Conservation (phyloP, 2,329 filamentous ascomycete genomes). For the Aspergillus aculeatus region DNA sequence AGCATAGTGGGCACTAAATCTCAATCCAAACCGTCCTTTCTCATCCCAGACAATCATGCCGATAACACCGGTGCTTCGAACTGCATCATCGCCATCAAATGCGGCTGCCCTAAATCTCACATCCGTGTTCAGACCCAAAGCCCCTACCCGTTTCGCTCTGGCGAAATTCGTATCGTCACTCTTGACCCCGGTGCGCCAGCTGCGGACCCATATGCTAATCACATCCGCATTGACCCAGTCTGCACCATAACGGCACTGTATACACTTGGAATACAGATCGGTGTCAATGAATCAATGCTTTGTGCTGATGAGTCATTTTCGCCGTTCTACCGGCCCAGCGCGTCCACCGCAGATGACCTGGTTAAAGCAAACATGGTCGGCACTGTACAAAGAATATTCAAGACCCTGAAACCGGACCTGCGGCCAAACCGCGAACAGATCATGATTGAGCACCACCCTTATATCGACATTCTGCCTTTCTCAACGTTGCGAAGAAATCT, state of each 20-base stretch:
- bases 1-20: not conserved
- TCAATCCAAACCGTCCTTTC: slow-evolving; percentile 7
- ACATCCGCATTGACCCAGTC: slow-evolving; percentile 27
- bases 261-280: slow-evolving; percentile 22
- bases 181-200: slow-evolving; percentile 10
- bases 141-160: not conserved
- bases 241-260: slow-evolving; percentile 26
- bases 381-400: slow-evolving; percentile 16
- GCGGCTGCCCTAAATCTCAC: slow-evolving; percentile 18
- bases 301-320: slow-evolving; percentile 27
- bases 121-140: slow-evolving; percentile 12
- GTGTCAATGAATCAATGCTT: slow-evolving; percentile 23
- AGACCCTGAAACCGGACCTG: slow-evolving; percentile 21
- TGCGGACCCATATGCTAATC: slow-evolving; percentile 27
- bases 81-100: slow-evolving; percentile 17
- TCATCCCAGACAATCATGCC: slow-evolving; percentile 6
- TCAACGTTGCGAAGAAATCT: slow-evolving; percentile 20
- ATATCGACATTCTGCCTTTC: slow-evolving; percentile 22
- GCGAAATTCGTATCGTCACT: slow-evolving; percentile 14
- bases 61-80: not conserved
- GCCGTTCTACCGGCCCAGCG: slow-evolving; percentile 25
- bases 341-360: not conserved
- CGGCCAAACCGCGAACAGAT: slow-evolving; percentile 22
- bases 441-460: slow-evolving; percentile 19
- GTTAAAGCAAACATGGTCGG: slow-evolving; percentile 11